Evolutionary conservation across 176 grass and related monocot genomes (phyloP).

Genomic region (Triticum timopheevii): DNA sequence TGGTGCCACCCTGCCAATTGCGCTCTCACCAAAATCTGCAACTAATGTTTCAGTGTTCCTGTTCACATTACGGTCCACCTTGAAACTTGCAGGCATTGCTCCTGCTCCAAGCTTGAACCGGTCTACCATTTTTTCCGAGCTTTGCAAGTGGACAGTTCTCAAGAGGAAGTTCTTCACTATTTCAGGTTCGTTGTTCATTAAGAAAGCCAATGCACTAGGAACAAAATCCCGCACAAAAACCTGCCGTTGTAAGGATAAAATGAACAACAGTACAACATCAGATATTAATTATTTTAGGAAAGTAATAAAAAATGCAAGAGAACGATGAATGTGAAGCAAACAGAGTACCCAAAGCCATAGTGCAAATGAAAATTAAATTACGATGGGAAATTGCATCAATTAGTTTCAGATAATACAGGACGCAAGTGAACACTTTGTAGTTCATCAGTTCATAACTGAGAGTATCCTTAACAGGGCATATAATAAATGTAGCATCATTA

Average conservation of each 20-base stretch:
- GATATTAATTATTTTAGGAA: not conserved
- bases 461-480: not conserved
- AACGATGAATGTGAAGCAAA: not conserved
- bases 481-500: not conserved
- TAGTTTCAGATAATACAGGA: not conserved
- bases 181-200: conserved; percentile 90
- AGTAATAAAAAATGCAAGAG: not conserved
- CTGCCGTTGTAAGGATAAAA: conserved; percentile 31
- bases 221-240: conserved; percentile 96
- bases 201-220: conserved; percentile 84
- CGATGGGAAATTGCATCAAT: not conserved
- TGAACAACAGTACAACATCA: not conserved
- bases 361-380: not conserved
- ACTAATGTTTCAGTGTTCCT: conserved; percentile 72
- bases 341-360: not conserved
- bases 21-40: conserved; percentile 90
- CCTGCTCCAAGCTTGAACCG: conserved; percentile 95
- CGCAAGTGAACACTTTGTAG: not conserved
- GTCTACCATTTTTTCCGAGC: conserved; percentile 86
- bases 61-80: conserved; percentile 61
- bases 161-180: conserved; percentile 95
- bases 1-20: conserved; percentile 89
- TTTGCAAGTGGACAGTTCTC: conserved; percentile 84
- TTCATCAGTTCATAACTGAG: not conserved
- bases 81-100: conserved; percentile 96